phyloP scores from a whole-genome alignment of 768 basidiomycete species.

The Serendipita sp. region DNA sequence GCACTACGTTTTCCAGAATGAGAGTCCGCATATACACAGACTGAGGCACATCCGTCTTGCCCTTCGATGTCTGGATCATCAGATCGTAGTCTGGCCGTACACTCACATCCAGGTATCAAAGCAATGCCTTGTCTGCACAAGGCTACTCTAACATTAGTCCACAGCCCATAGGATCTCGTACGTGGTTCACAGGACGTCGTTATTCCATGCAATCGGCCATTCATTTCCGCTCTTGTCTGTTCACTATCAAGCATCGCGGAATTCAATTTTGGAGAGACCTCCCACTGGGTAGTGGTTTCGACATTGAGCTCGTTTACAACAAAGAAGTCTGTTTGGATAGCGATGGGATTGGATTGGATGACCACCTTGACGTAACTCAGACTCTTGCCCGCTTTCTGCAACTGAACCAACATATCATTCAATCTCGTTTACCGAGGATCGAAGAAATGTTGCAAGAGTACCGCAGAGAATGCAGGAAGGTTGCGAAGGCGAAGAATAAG shows the following conservation, averaged over 20 bases:
- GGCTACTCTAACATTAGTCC: neutral
- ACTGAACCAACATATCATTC: constrained; percentile 37
- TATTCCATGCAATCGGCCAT: constrained; percentile 36
- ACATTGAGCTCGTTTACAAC: constrained; percentile 40
- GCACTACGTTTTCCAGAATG: constrained; percentile 46
- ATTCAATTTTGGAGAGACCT: constrained; percentile 34
- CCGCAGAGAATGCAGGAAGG: constrained; percentile 31
- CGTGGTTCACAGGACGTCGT: constrained; percentile 30
- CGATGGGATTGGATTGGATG: constrained; percentile 42
- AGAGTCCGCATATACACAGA: constrained; percentile 28
- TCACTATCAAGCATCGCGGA: constrained; percentile 38
- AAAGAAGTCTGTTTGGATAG: constrained; percentile 33
- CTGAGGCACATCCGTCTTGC: constrained; percentile 44
- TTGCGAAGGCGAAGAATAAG: constrained; percentile 34
- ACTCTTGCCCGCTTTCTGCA: constrained; percentile 46
- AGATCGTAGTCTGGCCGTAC: constrained; percentile 47
- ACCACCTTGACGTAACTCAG: constrained; percentile 47
- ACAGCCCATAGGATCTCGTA: constrained; percentile 33
- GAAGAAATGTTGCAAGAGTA: constrained; percentile 36
- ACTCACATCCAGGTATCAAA: constrained; percentile 32
- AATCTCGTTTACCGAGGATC: constrained; percentile 25
- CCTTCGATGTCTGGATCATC: constrained; percentile 48
- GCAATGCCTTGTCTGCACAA: constrained; percentile 11
- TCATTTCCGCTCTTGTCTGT: constrained; percentile 30
- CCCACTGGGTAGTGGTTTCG: constrained; percentile 54